Evolutionary conservation across 768 basidiomycete species (phyloP), one percentile per base, ranked within the genome.

Genomic region (Phaffia tasmanica): DNA sequence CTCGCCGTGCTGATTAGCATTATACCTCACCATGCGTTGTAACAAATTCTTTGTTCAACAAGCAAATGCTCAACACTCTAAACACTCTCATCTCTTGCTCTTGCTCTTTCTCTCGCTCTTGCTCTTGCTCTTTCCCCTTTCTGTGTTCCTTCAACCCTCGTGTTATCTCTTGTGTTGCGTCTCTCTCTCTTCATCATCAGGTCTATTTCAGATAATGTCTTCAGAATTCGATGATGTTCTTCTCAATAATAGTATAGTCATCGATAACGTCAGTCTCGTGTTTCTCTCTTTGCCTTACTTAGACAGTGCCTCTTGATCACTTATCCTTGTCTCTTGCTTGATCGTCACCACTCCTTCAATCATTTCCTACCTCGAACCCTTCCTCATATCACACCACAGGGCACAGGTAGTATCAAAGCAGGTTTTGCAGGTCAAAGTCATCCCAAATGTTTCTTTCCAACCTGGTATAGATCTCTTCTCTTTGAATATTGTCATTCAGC

Each of bases 401-500:
- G 95, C 69, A 95, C 94, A 65, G 95, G 95, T 32, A 91, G 90
- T 27, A 94, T 99, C 76, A 99, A 98, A 78, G 95, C 95, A 68
- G 95, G 95, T 50, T 99, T 99, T 75, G 95, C 95, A 63, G 95
- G 95, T 56, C 89, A 97, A 78, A 94, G 97, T 78, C 92, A 95
- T 75, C 95, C 95, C 53, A 95, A 95, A 83, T 97, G 93, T 76
- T 98, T 93, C 82, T 98, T 98, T 74, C 93, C 95, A 70, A 95
- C 92, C 70, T 97, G 91, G 93, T 95, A 79, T 80, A 91, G 58
- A 62, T 63, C 62, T 19, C 42, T 32, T 19, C 29, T 11, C 56
- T 27, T 46, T 46, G 9, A 42, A 15, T 57, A 3, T 74, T 71
- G 70, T 15, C 18, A 51, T 3, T 70, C 57, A 25, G 47, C 46